Conservation (phyloP, 192 early-diverging fungal species). For the Pilaira anomala region DNA sequence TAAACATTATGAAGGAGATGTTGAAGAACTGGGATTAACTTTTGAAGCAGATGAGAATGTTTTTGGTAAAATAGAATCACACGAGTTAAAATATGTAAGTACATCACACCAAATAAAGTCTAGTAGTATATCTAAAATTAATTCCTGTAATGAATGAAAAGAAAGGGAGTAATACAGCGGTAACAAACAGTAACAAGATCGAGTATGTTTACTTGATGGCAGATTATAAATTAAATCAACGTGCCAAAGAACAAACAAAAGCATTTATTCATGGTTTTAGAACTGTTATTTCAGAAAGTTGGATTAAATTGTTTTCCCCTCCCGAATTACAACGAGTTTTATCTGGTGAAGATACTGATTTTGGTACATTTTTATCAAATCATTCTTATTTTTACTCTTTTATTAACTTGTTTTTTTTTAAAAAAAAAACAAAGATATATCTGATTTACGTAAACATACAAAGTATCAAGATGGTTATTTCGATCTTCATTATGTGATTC, state of each 20-base stretch:
- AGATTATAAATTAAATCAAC: slow-evolving; percentile 72
- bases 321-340: slow-evolving; percentile 76
- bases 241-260: slow-evolving; percentile 60
- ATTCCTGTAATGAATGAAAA: not conserved
- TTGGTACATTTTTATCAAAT: slow-evolving; percentile 47
- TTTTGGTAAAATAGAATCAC: slow-evolving; percentile 44
- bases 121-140: not conserved
- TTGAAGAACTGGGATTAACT: slow-evolving; percentile 61
- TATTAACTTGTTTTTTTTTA: not conserved
- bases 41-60: slow-evolving; percentile 60
- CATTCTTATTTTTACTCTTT: too few species aligned
- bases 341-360: slow-evolving; percentile 59
- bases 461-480: slow-evolving; percentile 68
- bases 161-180: slow-evolving; percentile 53
- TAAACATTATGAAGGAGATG: slow-evolving; percentile 60
- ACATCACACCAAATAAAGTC: not conserved
- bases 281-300: slow-evolving; percentile 68
- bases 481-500: slow-evolving; percentile 68
- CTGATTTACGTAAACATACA: slow-evolving; percentile 59
- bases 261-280: slow-evolving; percentile 73
- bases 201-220: slow-evolving; percentile 74
- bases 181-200: slow-evolving; percentile 61
- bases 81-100: slow-evolving; percentile 40
- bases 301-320: slow-evolving; percentile 86
- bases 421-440: slow-evolving; percentile 46